Evolutionary conservation across 148 eudicot genomes (phyloP).

Genomic region (Tetragonia tetragonoides): DNA sequence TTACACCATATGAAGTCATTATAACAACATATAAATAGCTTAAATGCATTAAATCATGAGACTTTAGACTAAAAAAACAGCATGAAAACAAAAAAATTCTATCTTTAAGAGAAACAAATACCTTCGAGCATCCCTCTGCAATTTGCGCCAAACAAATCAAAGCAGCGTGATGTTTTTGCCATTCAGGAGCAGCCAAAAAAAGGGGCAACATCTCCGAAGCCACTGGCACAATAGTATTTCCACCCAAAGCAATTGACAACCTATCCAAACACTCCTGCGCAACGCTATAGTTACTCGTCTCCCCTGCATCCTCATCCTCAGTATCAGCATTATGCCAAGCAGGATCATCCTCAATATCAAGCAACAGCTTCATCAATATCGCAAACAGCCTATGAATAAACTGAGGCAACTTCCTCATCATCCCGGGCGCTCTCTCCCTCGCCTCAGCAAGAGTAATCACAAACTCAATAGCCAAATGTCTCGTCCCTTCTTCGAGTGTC

Average conservation of each 20-base stretch:
- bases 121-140: slow-evolving; percentile 47
- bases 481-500: slow-evolving; percentile 66
- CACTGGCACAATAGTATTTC: slow-evolving; percentile 40
- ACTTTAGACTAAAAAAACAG: not conserved
- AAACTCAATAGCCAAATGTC: slow-evolving; percentile 72
- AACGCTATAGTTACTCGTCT: slow-evolving; percentile 37
- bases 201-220: slow-evolving; percentile 40
- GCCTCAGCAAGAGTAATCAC: slow-evolving; percentile 57
- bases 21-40: not conserved
- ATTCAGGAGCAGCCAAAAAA: slow-evolving; percentile 38
- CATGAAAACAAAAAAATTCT: not conserved
- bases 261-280: slow-evolving; percentile 54
- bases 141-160: slow-evolving; percentile 38
- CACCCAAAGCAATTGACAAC: slow-evolving; percentile 40
- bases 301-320: slow-evolving; percentile 47
- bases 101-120: not conserved
- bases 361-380: slow-evolving; percentile 40
- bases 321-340: slow-evolving; percentile 37
- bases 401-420: slow-evolving; percentile 68
- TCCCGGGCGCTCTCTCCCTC: slow-evolving; percentile 55
- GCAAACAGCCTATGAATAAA: slow-evolving; percentile 46
- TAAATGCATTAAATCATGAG: not conserved
- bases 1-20: not conserved
- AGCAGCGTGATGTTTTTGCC: slow-evolving; percentile 49
- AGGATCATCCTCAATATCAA: slow-evolving; percentile 46